Percentiles rank a stretch among this genome's conserved stretches.
phyloP scores from a whole-genome alignment of 176 grass and related monocot genomes.

The Avena insularis region DNA sequence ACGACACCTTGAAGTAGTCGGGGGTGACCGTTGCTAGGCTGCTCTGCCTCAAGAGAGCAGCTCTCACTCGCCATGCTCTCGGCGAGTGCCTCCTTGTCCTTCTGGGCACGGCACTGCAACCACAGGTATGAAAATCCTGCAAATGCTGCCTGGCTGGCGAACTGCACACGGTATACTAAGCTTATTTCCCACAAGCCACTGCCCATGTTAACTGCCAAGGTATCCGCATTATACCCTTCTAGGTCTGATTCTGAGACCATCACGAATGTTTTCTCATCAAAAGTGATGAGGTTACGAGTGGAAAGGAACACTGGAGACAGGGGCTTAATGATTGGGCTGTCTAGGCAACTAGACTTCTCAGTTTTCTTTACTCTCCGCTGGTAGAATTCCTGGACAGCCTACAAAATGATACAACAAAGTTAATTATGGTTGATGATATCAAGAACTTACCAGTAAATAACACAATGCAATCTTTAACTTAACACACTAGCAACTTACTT shows the following conservation, averaged over 20 bases:
- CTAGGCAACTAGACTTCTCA: slow-evolving; percentile 8
- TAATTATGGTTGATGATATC: not conserved
- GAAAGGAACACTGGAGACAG: slow-evolving; percentile 41
- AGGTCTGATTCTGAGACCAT: slow-evolving; percentile 86
- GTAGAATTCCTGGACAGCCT: slow-evolving; percentile 91
- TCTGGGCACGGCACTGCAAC: slow-evolving; percentile 54
- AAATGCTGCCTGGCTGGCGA: slow-evolving; percentile 70
- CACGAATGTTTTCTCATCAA: slow-evolving; percentile 78
- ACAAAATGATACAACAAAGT: not conserved
- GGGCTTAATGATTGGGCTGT: slow-evolving; percentile 51
- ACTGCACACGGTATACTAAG: slow-evolving; percentile 69
- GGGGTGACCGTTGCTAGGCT: slow-evolving; percentile 45
- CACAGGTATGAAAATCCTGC: slow-evolving; percentile 74
- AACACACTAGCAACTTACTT: slow-evolving; percentile 11
- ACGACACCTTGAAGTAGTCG: slow-evolving; percentile 65
- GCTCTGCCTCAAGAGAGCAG: slow-evolving; percentile 74
- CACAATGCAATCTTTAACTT: not conserved
- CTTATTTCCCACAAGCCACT: slow-evolving; percentile 77
- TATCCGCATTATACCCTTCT: slow-evolving; percentile 62
- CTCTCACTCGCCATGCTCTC: slow-evolving; percentile 57
- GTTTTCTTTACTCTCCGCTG: slow-evolving; percentile 60
- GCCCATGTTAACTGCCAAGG: slow-evolving; percentile 43
- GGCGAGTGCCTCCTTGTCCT: slow-evolving; percentile 31
- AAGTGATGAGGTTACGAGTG: slow-evolving; percentile 53
- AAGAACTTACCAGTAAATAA: not conserved